These are phyloP conservation scores for Cryphonectria naterciae DNA, from an alignment of 2,329 filamentous ascomycete species.

Conservation along the genomic window DNA sequence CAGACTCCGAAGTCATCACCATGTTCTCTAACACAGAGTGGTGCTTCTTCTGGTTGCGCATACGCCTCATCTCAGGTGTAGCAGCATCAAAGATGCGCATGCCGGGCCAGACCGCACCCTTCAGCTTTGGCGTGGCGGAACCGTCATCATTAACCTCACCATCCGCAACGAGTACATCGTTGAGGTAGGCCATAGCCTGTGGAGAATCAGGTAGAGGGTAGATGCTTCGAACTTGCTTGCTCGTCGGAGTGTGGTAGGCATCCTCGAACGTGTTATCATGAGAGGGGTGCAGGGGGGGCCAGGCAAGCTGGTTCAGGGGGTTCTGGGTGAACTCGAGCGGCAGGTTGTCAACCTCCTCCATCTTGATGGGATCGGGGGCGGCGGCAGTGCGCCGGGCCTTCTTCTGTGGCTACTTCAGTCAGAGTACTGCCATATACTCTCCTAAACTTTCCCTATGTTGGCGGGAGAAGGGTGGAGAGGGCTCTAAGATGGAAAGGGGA, in stretches of 20 bases:
- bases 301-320: constrained; percentile 18
- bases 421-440: not conserved
- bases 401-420: constrained; percentile 13
- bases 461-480: not conserved
- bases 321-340: constrained; percentile 3
- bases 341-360: constrained; percentile 6
- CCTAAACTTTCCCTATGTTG: not conserved
- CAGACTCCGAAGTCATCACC: constrained; percentile 63
- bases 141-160: constrained; percentile 35
- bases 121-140: constrained; percentile 55
- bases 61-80: constrained; percentile 71
- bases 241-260: constrained; percentile 13
- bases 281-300: constrained; percentile 17
- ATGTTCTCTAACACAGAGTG: constrained; percentile 71
- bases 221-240: constrained; percentile 4
- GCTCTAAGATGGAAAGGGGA: not conserved
- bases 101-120: constrained; percentile 75
- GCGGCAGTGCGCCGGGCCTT: not conserved
- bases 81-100: constrained; percentile 85
- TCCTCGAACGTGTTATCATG: constrained; percentile 9
- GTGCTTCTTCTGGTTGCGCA: constrained; percentile 78
- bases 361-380: constrained; percentile 15
- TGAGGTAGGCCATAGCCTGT: constrained; percentile 12
- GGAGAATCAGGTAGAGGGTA: constrained; percentile 21
- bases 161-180: constrained; percentile 32